These are phyloP conservation scores for Globisporangium iwayamae DNA, from an alignment of 352 stramenopile genomes.

Conservation along the genomic window DNA sequence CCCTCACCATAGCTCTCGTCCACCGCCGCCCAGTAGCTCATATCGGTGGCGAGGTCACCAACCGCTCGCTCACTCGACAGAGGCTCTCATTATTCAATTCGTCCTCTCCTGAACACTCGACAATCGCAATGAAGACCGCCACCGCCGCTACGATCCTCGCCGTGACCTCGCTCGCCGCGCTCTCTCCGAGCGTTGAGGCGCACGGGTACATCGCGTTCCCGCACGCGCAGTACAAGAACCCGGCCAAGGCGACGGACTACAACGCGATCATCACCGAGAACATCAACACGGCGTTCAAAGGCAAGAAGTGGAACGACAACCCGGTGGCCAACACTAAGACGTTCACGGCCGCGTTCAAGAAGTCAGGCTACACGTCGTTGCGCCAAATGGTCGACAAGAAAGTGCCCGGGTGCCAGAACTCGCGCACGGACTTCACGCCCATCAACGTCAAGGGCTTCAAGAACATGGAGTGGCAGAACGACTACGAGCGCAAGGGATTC, in stretches of 20 bases:
- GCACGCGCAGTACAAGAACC: constrained; percentile 31
- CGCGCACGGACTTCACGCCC: constrained; percentile 19
- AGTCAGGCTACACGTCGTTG: constrained; percentile 20
- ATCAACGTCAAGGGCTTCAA: constrained; percentile 33
- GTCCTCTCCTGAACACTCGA: background rate
- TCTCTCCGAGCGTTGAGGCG: constrained; percentile 13
- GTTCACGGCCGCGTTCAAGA: constrained; percentile 7
- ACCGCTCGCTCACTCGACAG: background rate
- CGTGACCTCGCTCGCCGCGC: background rate
- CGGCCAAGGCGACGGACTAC: constrained; percentile 34
- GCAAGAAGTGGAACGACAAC: constrained; percentile 22
- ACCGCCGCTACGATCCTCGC: background rate
- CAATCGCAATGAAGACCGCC: background rate
- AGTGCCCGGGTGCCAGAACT: constrained; percentile 25
- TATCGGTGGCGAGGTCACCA: too few relatives aligned
- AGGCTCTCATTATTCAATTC: background rate
- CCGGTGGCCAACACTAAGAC: constrained; percentile 12
- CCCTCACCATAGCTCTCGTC: too few relatives aligned
- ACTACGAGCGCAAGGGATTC: constrained; percentile 35
- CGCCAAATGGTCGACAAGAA: constrained; percentile 29
- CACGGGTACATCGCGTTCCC: constrained; percentile 56
- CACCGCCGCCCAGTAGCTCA: too few relatives aligned
- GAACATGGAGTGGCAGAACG: constrained; percentile 48
- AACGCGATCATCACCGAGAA: constrained; percentile 16
- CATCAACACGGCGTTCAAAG: constrained; percentile 14